Evolutionary conservation across 108 stramenopile species (phyloP).

Genomic region (Nitzschia putrida): DNA sequence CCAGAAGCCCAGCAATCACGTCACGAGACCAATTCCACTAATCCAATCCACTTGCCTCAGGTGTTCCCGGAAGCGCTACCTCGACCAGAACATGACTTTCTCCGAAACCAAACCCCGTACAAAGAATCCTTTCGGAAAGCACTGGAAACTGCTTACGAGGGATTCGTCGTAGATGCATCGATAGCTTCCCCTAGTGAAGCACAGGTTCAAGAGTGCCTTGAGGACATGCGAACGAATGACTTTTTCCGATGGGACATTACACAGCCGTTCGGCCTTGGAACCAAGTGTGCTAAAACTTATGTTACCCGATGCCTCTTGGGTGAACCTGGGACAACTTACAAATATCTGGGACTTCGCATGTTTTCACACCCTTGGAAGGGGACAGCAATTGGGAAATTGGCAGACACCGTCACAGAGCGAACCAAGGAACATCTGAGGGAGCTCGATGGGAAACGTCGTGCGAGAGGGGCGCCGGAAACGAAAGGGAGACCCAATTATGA

Average conservation of each 20-base stretch:
- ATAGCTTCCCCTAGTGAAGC: conserved; percentile 1
- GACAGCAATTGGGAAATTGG: conserved; percentile 31
- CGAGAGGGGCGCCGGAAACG: conserved; percentile 25
- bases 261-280: conserved; percentile 64
- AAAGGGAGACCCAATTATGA: conserved; percentile 49
- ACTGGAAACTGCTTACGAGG: conserved; percentile 49
- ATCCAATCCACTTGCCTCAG: not conserved
- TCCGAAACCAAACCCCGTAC: conserved; percentile 35
- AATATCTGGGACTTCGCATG: conserved; percentile 86
- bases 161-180: conserved; percentile 45
- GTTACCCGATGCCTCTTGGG: conserved; percentile 76
- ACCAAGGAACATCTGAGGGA: conserved; percentile 39
- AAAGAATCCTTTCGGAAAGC: conserved; percentile 43
- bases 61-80: conserved; percentile 23
- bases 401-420: conserved; percentile 31
- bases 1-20: too few relatives aligned
- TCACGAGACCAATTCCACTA: too few relatives aligned
- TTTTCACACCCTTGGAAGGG: conserved; percentile 80
- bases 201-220: conserved; percentile 28
- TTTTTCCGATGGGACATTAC: conserved; percentile 55
- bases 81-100: conserved; percentile 21
- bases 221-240: conserved; percentile 28
- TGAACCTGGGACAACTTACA: conserved; percentile 80
- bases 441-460: conserved; percentile 31
- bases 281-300: conserved; percentile 69